Evolutionary conservation across 1,284 basidiomycete species (phyloP).

Genomic region (Melanopsichium pennsylvanicum): DNA sequence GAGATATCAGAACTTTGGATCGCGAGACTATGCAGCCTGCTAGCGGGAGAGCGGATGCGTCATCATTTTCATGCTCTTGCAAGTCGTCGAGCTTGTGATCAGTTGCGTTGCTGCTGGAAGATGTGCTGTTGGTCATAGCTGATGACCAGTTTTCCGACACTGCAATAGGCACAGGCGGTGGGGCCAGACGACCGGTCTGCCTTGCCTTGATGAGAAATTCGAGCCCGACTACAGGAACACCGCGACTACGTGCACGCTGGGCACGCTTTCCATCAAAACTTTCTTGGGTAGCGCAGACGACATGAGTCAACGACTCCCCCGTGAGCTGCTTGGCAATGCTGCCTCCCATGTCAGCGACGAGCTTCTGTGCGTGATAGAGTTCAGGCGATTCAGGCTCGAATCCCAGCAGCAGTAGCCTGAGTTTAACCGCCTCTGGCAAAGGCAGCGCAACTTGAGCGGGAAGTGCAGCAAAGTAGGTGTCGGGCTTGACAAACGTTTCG

Average conservation of each 20-base stretch:
- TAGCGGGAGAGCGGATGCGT: conserved; percentile 10
- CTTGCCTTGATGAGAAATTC: conserved; percentile 32
- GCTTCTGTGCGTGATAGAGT: conserved; percentile 47
- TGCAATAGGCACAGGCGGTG: conserved; percentile 10
- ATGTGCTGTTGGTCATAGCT: conserved; percentile 3
- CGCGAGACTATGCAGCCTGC: conserved; percentile 31
- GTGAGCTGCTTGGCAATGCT: conserved; percentile 26
- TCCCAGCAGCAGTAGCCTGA: conserved; percentile 42
- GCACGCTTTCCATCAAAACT: conserved; percentile 24
- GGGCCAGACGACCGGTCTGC: conserved; percentile 17
- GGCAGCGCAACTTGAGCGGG: conserved; percentile 39
- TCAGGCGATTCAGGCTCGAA: conserved; percentile 43
- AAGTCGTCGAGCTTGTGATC: neutral
- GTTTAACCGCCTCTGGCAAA: conserved; percentile 12
- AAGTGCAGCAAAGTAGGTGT: conserved; percentile 35
- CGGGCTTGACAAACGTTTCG: conserved; percentile 40
- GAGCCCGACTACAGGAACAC: conserved; percentile 37
- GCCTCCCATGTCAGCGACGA: conserved; percentile 43
- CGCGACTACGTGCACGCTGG: conserved; percentile 26
- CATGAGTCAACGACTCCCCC: conserved; percentile 39
- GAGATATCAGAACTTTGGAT: conserved; percentile 18
- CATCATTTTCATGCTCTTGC: neutral
- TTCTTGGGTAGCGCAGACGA: conserved; percentile 34
- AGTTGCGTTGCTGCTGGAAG: neutral
- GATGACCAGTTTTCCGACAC: conserved; percentile 5